Base-by-base conservation (phyloP, 352 stramenopile species). In the Peronospora belbahrii region DNA sequence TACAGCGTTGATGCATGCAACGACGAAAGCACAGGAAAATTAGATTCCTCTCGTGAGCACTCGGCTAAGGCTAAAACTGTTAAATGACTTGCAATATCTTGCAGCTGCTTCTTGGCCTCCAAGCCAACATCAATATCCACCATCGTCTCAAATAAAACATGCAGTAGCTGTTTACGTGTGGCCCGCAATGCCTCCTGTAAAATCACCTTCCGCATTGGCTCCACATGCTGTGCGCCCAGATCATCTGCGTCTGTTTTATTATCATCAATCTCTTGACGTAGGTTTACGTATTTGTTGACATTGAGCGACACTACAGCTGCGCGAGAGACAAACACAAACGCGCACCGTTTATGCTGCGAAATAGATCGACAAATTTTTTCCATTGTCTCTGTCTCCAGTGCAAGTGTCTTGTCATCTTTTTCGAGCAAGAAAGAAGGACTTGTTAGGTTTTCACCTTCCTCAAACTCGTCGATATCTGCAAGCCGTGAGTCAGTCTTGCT, bases 371-470 rank as follows among this genome's bases (percentile, higher is more conserved):
- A 63, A 10, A 94, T 78, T 45, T 76, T 84, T 15, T 41, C 52
- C 44, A 79, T 80, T 23, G 83, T 85, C 25, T 84, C 56, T 1
- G 54, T 58, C 44, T 94, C 83, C 32, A 94, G 52, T 22, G 78
- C 59, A 6, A 92, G 64, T 5, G 83, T 92, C 44, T 88, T 85
- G 22, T 92, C 78, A 47, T 94, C 83, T 42, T 94, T 94, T 45
- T 92, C 83, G 6, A 90, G 51, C 59, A 88, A 52, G 36, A 88
- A 69, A 2, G 63, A 59, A 4, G 60, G 45, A 10, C 52, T 48
- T 11, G 70, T 40, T 17, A 55, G 4, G 23, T 24, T 63, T 30
- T 75, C 66, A 23, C 65, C 43, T 47, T 88, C 79, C 3, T 91
- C 79, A 42, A 75, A 80, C 3, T 88, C 77, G 15, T 88, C 77